Evolutionary conservation across 1,139 yeast species (phyloP), one percentile per base, ranked within the genome.

Genomic region (Meyerozyma guilliermondii): DNA sequence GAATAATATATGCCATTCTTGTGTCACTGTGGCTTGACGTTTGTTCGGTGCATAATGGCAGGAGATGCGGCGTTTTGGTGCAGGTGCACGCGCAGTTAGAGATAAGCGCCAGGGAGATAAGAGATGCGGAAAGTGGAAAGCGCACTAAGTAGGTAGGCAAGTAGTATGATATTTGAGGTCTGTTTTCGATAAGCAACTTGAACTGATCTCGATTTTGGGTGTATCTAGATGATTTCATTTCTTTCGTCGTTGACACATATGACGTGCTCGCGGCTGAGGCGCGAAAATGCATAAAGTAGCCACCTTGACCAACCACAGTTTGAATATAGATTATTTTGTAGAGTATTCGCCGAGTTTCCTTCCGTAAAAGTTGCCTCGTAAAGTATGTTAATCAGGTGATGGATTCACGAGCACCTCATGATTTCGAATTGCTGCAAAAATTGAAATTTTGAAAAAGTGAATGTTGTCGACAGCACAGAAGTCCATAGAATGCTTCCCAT

Each of bases 181-280:
- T 3, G 7, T 20, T 20, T 20, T 2, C 22, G 4, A 20, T 20
- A 20, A 20, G 5, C 5, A 7, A 6, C 22, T 20, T 4, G 22
- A 20, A 20, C 7, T 4, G 22, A 7, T 20, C 5, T 20, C 22
- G 22, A 20, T 6, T 6, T 20, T 20, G 5, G 22, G 7, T 20
- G 7, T 20, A 20, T 20, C 7, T 6, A 4, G 6, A 4, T 6
- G 2, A 20, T 6, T 6, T 26, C 13, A 26, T 7, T 26, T 7
- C 28, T 7, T 20, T n/a, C n/a, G 22, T 20, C 22, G 22, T 7
- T 20, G 22, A 6, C 5, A 20, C 7, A 20, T 2, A 29, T 29
- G 33, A 29, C 33, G 33, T 29, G 33, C 33, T 29, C 18, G 33
- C 33, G 33, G 33, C 33, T 29, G 33, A 29, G 33, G 18, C 28